A percentile compares a stretch with the other conserved stretches of the same genome.
phyloP scores from a whole-genome alignment of 352 stramenopile genomes.

The Globisporangium spiculum region DNA sequence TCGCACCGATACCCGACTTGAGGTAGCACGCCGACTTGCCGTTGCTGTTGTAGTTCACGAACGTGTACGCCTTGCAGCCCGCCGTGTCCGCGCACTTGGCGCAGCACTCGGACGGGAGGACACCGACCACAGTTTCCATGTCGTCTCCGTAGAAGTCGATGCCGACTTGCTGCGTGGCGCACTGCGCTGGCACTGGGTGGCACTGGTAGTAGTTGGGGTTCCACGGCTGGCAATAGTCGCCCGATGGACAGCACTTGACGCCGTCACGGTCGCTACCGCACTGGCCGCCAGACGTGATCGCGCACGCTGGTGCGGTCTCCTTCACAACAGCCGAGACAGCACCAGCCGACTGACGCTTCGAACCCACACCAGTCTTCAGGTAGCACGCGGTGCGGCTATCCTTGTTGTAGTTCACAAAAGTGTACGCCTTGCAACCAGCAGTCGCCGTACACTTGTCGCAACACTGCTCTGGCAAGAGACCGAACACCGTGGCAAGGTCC shows the following conservation, averaged over 20 bases:
- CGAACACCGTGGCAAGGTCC: neutral
- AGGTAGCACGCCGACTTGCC: slow-evolving; percentile 18
- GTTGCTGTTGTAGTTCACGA: slow-evolving; percentile 28
- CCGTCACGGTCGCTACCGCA: neutral
- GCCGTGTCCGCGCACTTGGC: slow-evolving; percentile 32
- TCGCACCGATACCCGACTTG: slow-evolving; percentile 10
- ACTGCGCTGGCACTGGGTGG: neutral
- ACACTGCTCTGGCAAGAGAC: neutral
- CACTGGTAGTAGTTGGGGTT: slow-evolving; percentile 32
- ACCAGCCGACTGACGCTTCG: neutral
- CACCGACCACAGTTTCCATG: neutral
- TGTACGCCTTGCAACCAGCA: neutral
- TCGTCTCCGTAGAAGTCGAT: neutral
- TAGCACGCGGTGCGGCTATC: neutral
- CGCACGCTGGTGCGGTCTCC: neutral
- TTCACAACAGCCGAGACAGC: neutral
- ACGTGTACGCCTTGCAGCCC: slow-evolving; percentile 58
- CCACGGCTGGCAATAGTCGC: slow-evolving; percentile 29
- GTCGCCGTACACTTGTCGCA: neutral
- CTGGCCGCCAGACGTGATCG: neutral
- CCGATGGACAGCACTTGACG: neutral
- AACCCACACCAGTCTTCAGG: neutral
- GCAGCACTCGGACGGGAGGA: slow-evolving; percentile 29
- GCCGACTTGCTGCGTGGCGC: neutral
- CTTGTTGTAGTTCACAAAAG: neutral